Percentiles rank a stretch among this genome's conserved stretches.
Conservation (phyloP, 1,284 basidiomycete genomes). For the Boletus holoroseus region DNA sequence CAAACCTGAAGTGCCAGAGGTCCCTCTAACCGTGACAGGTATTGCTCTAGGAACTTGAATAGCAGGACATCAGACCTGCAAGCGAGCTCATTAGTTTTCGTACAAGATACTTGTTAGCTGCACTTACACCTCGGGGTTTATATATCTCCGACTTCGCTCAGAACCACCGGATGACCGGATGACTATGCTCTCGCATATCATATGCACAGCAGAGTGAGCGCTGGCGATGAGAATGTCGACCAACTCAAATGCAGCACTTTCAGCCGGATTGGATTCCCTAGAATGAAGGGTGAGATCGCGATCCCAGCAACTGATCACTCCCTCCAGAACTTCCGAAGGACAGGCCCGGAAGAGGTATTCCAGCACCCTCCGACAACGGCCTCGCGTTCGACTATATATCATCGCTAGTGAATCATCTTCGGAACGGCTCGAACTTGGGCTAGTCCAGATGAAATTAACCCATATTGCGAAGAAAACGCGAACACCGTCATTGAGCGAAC, state of each 20-base stretch:
- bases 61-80: conserved; percentile 60
- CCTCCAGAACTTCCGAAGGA: conserved; percentile 77
- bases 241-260: conserved; percentile 70
- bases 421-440: conserved; percentile 43
- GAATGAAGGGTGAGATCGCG: conserved; percentile 45
- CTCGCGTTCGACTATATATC: conserved; percentile 59
- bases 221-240: conserved; percentile 80
- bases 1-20: conserved; percentile 90
- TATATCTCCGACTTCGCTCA: conserved; percentile 54
- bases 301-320: conserved; percentile 76
- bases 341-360: conserved; percentile 84
- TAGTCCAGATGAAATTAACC: conserved; percentile 53
- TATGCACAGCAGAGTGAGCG: conserved; percentile 84
- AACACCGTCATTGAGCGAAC: conserved; percentile 66
- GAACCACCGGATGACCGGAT: conserved; percentile 47
- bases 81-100: conserved; percentile 3
- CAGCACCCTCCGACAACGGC: conserved; percentile 69
- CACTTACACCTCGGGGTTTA: conserved; percentile 64
- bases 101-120: neutral
- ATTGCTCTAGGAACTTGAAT: conserved; percentile 86
- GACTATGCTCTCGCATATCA: conserved; percentile 81
- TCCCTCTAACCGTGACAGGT: conserved; percentile 80
- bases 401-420: conserved; percentile 62
- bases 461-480: conserved; percentile 66
- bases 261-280: conserved; percentile 38